Evolutionary conservation across 2,329 filamentous ascomycete species (phyloP), one percentile per base, ranked within the genome.

Genomic region (Tolypocladium tropicale): DNA sequence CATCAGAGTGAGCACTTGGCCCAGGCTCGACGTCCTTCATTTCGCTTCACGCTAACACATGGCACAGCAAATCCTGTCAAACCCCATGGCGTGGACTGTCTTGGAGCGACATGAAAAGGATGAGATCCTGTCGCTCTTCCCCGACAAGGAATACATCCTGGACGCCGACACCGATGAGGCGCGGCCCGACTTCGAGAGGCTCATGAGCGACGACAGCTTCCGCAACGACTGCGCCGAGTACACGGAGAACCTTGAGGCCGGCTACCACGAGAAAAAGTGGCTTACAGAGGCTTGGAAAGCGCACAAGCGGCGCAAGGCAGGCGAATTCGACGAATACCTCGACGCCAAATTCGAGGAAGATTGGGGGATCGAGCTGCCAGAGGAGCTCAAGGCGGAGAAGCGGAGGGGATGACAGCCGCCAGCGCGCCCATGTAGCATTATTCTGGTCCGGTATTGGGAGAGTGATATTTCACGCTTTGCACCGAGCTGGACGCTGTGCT

Each of bases 201-300:
- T 79, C 12, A 70, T 71, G 57, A 78, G 75, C 60, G 76, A 76
- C 62, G 70, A 77, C 60, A 72, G 71, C 59, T 78, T 79, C 62
- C 75, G 77, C 12, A 67, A 76, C 51, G 75, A 77, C 62, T 73
- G 75, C 53, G 70, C 74, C 0, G 69, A 69, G 4, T 79, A 78
- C 62, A 72, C 72, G 33, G 73, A 76, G 36, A 71, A 78, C 59
- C 66, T 83, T 21, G 59, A 64, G 6, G 66, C 70, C 37, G 80
- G 80, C 4, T 74, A 72, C 36, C 77, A 82, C 56, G 78, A 82
- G 59, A 71, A 74, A 1, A 71, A 73, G 16, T 83, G 80, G 80
- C 72, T 84, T 9, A 67, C 64, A 18, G 70, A 77, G 55, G 80
- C 81, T 1, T 81, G 76, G 71, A 64, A 65, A 4, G 80, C 81